Base-by-base conservation (phyloP, 345 rosid genomes). In the Brassica juncea region DNA sequence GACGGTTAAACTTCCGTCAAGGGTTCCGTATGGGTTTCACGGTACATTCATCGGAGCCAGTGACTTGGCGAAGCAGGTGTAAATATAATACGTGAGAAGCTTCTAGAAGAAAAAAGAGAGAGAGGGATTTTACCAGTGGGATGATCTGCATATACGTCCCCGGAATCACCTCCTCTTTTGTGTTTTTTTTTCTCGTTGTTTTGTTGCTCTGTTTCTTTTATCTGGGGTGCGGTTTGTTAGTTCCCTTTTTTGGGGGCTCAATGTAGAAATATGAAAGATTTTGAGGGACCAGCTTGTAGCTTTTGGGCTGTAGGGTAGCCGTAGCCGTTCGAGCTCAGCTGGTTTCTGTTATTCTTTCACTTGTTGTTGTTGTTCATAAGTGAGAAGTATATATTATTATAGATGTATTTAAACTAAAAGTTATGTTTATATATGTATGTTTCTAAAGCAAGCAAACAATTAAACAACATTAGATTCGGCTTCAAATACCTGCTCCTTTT, bases 1-100 rank as follows among this genome's bases (percentile, higher is more conserved):
- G 16, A 68, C 88, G 1, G 85, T 92, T 23, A 67, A 80, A 72
- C 91, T 92, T 65, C 97, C 97, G 30, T 90, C 97, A 32, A 83
- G 97, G 34, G 97, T 92, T 54, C 97, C 97, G 6, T 92, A 92
- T 27, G 97, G 97, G 6, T 92, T 92, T 71, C 97, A 92, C 66
- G 97, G 97, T 14, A 89, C 97, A n/a, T 89, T 92, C 73, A 88
- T 92, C 16, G 73, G 74, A 34, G 82, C 87, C 7, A 73, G 61
- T 65, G 95, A 89, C 37, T 79, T 92, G 82, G 84, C 78, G 54
- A 83, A 78, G 59, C 97, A 92, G 71, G 78, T 76, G 70, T 52
- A 52, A n/a, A 52, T 76, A 66, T 31, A 47, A 65, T 32, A 66
- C 66, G 59, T 55, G 19, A 35, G 61, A 27, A 30, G 71, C 63